Conservation (phyloP, 768 basidiomycete species). For the Leccinum obscurum region DNA sequence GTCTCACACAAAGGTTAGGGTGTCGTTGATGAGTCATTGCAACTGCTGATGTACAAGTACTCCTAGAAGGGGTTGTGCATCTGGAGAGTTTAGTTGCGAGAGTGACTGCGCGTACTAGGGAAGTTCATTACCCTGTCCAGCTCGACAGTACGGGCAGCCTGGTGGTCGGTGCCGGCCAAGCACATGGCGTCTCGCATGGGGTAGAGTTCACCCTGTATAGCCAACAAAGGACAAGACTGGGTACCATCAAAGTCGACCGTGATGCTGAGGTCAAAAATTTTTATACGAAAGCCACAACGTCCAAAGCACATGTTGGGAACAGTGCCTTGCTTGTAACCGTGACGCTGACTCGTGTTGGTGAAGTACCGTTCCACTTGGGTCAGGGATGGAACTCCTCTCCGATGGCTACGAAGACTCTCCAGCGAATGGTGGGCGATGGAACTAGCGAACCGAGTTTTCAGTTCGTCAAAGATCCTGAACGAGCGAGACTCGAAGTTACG, state of each 20-base stretch:
- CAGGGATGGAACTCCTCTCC: background rate
- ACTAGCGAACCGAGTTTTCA: background rate
- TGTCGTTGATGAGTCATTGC: too few species aligned
- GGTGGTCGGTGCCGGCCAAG: slow-evolving; percentile 24
- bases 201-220: slow-evolving; percentile 23
- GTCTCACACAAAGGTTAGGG: too few species aligned
- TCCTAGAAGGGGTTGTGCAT: too few species aligned
- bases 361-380: slow-evolving; percentile 1
- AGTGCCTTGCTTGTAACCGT: slow-evolving; percentile 3
- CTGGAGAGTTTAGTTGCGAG: too few species aligned
- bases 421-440: background rate
- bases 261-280: slow-evolving; percentile 7
- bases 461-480: background rate
- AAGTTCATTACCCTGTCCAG: slow-evolving; percentile 3
- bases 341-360: slow-evolving; percentile 1
- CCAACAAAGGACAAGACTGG: background rate
- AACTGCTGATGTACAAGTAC: too few species aligned
- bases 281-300: slow-evolving; percentile 1
- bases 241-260: slow-evolving; percentile 1
- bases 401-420: background rate
- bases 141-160: slow-evolving; percentile 2
- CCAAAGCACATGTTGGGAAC: background rate
- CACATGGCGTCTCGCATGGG: slow-evolving; percentile 24
- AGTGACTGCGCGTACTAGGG: slow-evolving; percentile 1
- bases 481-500: slow-evolving; percentile 2